phyloP scores from a whole-genome alignment of 2,329 filamentous ascomycete species.

The Dactylellina haptotyla region DNA sequence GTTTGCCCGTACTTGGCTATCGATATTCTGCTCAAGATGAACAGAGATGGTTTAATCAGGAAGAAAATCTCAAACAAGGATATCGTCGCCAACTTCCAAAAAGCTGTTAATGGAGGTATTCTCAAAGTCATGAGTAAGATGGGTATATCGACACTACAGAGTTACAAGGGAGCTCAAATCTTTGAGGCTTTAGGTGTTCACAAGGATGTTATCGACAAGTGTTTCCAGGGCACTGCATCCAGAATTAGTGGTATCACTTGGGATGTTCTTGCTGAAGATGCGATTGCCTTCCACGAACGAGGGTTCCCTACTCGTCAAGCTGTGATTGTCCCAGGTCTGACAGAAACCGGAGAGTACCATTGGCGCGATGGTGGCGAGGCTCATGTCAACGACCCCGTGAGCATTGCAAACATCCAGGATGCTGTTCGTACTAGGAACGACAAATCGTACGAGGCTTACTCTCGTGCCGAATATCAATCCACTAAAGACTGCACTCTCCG shows the following conservation, averaged over 20 bases:
- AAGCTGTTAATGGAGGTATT: conserved; percentile 94
- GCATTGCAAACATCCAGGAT: conserved; percentile 96
- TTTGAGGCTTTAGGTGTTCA: conserved; percentile 96
- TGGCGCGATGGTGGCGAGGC: conserved; percentile 97
- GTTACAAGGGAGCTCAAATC: conserved; percentile 97
- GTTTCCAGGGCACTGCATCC: conserved; percentile 92
- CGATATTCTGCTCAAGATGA: conserved; percentile 96
- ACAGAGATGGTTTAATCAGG: conserved; percentile 89
- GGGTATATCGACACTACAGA: conserved; percentile 96
- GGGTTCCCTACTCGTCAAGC: conserved; percentile 86
- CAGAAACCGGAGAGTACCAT: conserved; percentile 96
- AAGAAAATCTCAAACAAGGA: conserved; percentile 84
- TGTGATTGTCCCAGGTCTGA: conserved; percentile 78
- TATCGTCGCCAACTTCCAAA: conserved; percentile 94
- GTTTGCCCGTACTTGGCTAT: conserved; percentile 95
- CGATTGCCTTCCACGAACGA: conserved; percentile 92
- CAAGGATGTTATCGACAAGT: conserved; percentile 89
- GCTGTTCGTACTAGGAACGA: conserved; percentile 97
- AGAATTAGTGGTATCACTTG: conserved; percentile 95
- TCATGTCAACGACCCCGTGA: conserved; percentile 92
- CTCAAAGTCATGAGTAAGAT: conserved; percentile 99
- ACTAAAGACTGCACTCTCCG: conserved; percentile 96
- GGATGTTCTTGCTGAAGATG: conserved; percentile 90
- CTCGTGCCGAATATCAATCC: conserved; percentile 89
- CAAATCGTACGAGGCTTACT: conserved; percentile 98